Base-by-base conservation (phyloP, 2,329 filamentous ascomycete species). In the Lecanosticta acicola region DNA sequence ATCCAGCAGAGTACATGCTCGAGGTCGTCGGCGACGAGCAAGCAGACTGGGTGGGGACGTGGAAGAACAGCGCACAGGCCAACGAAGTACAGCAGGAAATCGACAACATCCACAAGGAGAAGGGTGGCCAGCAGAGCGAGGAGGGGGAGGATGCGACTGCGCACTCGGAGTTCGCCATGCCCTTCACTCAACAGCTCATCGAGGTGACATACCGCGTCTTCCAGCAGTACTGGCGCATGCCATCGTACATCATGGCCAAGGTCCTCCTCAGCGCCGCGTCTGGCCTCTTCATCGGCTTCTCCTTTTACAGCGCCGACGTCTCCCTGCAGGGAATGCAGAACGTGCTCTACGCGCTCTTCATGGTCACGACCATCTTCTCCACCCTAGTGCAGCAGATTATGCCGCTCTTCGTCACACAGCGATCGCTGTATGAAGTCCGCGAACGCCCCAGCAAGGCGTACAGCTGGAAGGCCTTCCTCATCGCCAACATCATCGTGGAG, bases 1-100 rank as follows among this genome's bases (percentile, higher is more conserved):
- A 88, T 55, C 84, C 85, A 0, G 85, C 85, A 1, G 85, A 89
- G 65, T 88, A 80, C 69, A 87, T 88, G 79, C 73, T 88, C n/a
- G 71, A 73, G 47, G 63, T 71, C 38, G 66, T 67, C 18, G 58
- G 58, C n/a, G 60, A 62, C 34, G 59, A 63, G 19, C 64, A 64
- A 13, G 60, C 61, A 32, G 68, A 71, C 46, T 73, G 70, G 70
- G 62, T 62, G 38, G 55, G 65, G 7, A 64, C 67, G 4, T 72
- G 70, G 70, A 60, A 61, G 19, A 50, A 55, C 20, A 65, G 61
- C 46, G 21, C 55, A 14, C 57, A 67, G 46, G 53, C 50, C 40
- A 44, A 47, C n/a, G 49, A 41, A 1, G 60, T 71, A 1, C 63
- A 69, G 41, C 52, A 53, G 14, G 62, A 70, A 36, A 65, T 72